Base-by-base conservation (phyloP, 768 basidiomycete species). In the Rhodotorula diobovata region DNA sequence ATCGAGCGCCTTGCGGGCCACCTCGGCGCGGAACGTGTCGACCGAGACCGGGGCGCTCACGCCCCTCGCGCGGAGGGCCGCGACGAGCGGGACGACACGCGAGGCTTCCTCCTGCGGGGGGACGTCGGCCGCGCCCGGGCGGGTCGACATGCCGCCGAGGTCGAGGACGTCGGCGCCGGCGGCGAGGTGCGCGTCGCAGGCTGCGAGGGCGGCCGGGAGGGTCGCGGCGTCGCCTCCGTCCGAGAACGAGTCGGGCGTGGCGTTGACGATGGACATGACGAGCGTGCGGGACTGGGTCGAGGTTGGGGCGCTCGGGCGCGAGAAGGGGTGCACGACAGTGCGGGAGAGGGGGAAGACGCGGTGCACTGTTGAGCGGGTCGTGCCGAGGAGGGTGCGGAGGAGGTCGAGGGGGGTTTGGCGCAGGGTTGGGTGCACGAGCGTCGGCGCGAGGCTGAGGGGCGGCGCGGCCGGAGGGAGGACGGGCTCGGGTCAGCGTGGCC, bases 231-330 rank as follows among this genome's bases (percentile, higher is more conserved):
- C 39, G 8, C 87, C 84, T 18, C 93, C 93, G 72, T 97, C 93
- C 0, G 94, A 97, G 81, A 97, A 97, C 0, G 94, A 96, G 81
- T 99, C 95, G 5, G 95, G 94, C 0, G 95, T 97, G 12, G 85
- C 85, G 78, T 98, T 97, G 67, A 99, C 85, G 1, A 91, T 96
- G 0, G 89, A 89, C 95, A 98, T 97, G 67, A 97, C 79, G 66
- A 86, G 84, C 1, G 90, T 79, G 39, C 70, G 16, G 8, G 72
- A 67, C 3, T 12, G 14, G 15, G 59, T 21, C 71, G 67, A 18
- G 76, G 76, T 21, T 32, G 58, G 7, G 71, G 70, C 75, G 73
- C 77, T 21, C 74, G 70, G 46, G 70, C 71, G 54, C 67, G 76
- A 53, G 72, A 53, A 50, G 53, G 71, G 60, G 67, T 76, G 43